Conservation (phyloP, 139 green algal species). For the Chlamydomonas sp. region DNA sequence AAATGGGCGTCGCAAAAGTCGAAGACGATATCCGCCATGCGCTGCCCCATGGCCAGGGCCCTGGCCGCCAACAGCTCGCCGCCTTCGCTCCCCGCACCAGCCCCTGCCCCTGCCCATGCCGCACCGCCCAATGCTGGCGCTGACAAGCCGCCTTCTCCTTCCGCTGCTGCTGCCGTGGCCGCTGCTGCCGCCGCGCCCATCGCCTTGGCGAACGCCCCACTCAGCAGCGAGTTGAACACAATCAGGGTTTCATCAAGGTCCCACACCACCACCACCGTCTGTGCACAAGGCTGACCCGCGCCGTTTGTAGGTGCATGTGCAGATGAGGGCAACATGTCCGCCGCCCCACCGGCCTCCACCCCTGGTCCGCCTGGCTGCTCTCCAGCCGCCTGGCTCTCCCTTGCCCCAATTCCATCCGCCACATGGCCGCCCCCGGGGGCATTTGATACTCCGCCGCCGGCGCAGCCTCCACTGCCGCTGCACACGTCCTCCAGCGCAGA, state of each 20-base stretch:
- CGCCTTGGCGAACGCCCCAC: not conserved
- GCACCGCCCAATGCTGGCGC: not conserved
- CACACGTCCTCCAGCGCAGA: no score
- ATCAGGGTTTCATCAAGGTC: constrained; percentile 40
- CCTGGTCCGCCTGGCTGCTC: no score
- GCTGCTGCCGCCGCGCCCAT: not conserved
- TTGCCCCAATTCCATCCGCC: no score
- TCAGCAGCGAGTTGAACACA: constrained; percentile 34
- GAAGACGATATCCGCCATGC: constrained; percentile 14
- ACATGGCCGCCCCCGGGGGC: no score
- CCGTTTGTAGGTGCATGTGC: no score
- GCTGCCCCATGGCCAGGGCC: not conserved
- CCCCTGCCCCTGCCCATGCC: not conserved
- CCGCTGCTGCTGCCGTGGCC: not conserved
- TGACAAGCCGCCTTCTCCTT: not conserved
- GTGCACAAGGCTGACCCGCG: not conserved
- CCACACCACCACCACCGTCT: constrained; percentile 28
- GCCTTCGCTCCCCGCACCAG: not conserved
- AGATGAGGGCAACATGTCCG: no score
- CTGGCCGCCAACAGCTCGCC: not conserved
- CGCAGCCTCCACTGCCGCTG: no score
- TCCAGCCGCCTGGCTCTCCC: no score
- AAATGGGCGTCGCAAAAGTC: constrained; percentile 21
- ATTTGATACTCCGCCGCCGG: no score
- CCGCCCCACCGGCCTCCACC: no score